Conservation (phyloP, 176 grass and related monocot genomes). For the Triticum dicoccoides region DNA sequence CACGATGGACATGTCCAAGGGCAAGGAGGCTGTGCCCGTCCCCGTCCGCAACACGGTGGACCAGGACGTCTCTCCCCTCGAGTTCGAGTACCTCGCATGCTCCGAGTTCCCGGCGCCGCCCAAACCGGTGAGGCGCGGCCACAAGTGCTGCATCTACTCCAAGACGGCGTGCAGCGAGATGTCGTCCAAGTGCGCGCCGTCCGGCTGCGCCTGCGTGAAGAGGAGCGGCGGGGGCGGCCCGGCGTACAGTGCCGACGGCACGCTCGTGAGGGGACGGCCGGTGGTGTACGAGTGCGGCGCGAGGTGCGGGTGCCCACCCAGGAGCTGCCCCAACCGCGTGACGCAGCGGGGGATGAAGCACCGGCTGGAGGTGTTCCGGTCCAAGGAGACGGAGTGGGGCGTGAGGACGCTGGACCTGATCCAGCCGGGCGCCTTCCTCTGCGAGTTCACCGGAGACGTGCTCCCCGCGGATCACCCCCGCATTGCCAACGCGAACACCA, state of each 20-base stretch:
- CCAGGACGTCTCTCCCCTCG: constrained; percentile 40
- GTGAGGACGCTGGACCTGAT: constrained; percentile 78
- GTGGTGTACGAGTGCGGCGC: constrained; percentile 74
- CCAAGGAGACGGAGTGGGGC: constrained; percentile 64
- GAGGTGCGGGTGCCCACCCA: constrained; percentile 42
- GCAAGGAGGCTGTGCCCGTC: constrained; percentile 39
- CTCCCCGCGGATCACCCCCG: background rate
- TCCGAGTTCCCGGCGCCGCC: constrained; percentile 28
- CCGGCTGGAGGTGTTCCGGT: constrained; percentile 77
- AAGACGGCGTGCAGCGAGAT: background rate
- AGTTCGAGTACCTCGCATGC: constrained; percentile 32
- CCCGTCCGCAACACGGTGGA: constrained; percentile 67
- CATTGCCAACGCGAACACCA: background rate
- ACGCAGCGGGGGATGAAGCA: constrained; percentile 73
- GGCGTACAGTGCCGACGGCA: constrained; percentile 48
- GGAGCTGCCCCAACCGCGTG: constrained; percentile 53
- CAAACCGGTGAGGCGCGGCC: background rate
- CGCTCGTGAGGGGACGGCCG: constrained; percentile 57
- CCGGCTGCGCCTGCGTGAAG: constrained; percentile 43
- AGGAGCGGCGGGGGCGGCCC: constrained; percentile 34
- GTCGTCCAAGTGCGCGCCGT: background rate
- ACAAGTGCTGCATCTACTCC: constrained; percentile 37
- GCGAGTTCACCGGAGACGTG: constrained; percentile 62
- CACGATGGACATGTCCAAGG: constrained; percentile 55
- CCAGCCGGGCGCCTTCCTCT: constrained; percentile 69